Conservation (phyloP, 116 monocot species). For the Iris pallida region DNA sequence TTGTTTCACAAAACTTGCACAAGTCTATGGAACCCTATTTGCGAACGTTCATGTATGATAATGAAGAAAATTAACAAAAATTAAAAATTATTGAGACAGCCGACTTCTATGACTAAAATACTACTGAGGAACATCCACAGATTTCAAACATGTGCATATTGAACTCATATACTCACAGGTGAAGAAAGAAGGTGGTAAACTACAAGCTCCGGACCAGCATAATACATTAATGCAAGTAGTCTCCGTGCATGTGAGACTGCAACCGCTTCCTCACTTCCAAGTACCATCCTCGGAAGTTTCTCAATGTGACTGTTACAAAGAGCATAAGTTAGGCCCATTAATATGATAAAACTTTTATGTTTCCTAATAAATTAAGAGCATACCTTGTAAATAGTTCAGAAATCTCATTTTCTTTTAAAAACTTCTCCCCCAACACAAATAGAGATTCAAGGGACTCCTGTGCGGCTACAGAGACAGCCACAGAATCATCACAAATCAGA, state of each 20-base stretch:
- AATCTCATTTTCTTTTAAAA: slow-evolving; percentile 58
- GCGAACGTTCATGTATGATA: too few species aligned
- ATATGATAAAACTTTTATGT: background rate
- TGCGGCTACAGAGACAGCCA: slow-evolving; percentile 51
- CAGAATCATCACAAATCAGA: slow-evolving; percentile 83
- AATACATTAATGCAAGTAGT: slow-evolving; percentile 77
- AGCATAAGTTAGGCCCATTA: slow-evolving; percentile 7
- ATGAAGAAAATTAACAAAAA: too few species aligned
- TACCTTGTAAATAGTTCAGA: slow-evolving; percentile 76
- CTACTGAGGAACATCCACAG: background rate
- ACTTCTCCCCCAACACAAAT: slow-evolving; percentile 34
- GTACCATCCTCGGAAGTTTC: slow-evolving; percentile 57
- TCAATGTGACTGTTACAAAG: slow-evolving; percentile 50
- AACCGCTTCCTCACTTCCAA: slow-evolving; percentile 67
- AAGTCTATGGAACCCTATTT: too few species aligned
- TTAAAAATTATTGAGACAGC: too few species aligned
- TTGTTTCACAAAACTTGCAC: too few species aligned
- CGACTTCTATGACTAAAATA: background rate
- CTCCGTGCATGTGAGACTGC: slow-evolving; percentile 75
- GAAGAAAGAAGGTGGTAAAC: slow-evolving; percentile 57
- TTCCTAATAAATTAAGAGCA: slow-evolving; percentile 10
- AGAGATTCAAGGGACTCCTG: slow-evolving; percentile 60
- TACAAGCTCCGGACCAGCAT: slow-evolving; percentile 77
- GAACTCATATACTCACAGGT: slow-evolving; percentile 45
- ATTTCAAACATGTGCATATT: background rate